Conservation (phyloP, 2,329 filamentous ascomycete genomes). For the Camillea tinctor region DNA sequence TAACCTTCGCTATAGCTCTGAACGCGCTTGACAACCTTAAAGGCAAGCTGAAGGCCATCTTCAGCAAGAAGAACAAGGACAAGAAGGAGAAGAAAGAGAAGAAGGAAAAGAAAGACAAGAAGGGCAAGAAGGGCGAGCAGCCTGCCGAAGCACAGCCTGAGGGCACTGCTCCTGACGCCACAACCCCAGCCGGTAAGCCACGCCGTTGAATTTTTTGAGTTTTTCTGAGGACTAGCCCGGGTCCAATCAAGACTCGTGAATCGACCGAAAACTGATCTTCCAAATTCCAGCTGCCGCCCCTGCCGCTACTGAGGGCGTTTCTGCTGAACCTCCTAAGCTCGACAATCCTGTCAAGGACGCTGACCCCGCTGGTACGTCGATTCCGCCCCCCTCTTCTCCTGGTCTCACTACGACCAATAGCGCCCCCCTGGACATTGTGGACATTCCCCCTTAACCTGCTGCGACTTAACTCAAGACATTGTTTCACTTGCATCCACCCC, state of each 20-base stretch:
- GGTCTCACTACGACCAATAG: not conserved
- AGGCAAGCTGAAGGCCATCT: slow-evolving; percentile 53
- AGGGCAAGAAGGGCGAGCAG: slow-evolving; percentile 9
- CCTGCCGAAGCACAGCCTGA: slow-evolving; percentile 26
- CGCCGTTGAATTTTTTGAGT: too few relatives aligned
- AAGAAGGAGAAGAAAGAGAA: slow-evolving; percentile 35
- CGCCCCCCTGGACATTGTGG: not conserved
- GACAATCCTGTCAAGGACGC: slow-evolving; percentile 19
- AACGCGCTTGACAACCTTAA: slow-evolving; percentile 54
- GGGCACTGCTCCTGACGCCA: slow-evolving; percentile 19
- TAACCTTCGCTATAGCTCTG: slow-evolving; percentile 41
- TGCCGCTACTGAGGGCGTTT: slow-evolving; percentile 16
- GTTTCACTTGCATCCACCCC: not conserved
- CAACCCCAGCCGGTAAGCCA: slow-evolving; percentile 14
- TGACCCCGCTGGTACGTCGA: slow-evolving; percentile 23
- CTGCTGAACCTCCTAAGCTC: slow-evolving; percentile 7
- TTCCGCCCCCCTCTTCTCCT: slow-evolving; percentile 8
- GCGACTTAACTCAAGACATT: not conserved
- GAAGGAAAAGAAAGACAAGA: slow-evolving; percentile 7
- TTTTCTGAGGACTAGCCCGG: not conserved
- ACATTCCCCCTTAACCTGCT: not conserved
- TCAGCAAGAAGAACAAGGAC: slow-evolving; percentile 45
- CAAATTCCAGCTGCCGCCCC: slow-evolving; percentile 9
- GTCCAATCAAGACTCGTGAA: not conserved
- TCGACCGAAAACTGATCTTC: not conserved